phyloP scores from a whole-genome alignment of 441 rosid species.

The Rhodomyrtus psidioides region DNA sequence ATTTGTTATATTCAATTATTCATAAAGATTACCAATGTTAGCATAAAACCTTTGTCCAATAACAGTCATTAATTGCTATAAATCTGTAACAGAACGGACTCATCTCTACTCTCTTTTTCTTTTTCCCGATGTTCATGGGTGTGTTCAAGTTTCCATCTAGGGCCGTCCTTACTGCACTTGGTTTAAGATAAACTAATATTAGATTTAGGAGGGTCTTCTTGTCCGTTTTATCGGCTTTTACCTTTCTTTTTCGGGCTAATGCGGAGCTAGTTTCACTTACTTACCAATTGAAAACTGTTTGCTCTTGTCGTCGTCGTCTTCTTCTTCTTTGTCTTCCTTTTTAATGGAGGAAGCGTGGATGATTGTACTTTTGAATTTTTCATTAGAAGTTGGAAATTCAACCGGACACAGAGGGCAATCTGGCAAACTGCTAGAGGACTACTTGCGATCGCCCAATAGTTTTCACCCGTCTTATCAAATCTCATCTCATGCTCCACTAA shows the following conservation, averaged over 20 bases:
- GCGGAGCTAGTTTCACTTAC: neutral
- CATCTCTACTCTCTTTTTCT: neutral
- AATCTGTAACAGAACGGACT: neutral
- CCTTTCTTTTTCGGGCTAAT: neutral
- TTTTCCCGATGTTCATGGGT: neutral
- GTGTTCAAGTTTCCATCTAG: neutral
- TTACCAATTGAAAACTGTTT: neutral
- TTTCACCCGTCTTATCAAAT: neutral
- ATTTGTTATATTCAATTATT: too few relatives aligned
- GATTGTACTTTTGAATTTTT: neutral
- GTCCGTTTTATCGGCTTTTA: neutral
- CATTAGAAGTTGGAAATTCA: neutral
- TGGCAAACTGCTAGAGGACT: neutral
- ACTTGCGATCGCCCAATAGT: neutral
- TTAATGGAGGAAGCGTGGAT: neutral
- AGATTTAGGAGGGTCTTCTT: neutral
- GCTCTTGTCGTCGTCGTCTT: neutral
- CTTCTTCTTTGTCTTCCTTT: neutral
- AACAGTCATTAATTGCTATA: neutral
- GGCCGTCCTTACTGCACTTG: neutral
- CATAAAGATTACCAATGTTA: neutral
- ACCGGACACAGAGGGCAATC: neutral
- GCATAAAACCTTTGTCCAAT: neutral
- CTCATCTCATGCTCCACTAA: neutral
- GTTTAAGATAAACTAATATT: neutral